Evolutionary conservation across 177 flowering plant species (phyloP).

Genomic region (Tripterygium wilfordii): DNA sequence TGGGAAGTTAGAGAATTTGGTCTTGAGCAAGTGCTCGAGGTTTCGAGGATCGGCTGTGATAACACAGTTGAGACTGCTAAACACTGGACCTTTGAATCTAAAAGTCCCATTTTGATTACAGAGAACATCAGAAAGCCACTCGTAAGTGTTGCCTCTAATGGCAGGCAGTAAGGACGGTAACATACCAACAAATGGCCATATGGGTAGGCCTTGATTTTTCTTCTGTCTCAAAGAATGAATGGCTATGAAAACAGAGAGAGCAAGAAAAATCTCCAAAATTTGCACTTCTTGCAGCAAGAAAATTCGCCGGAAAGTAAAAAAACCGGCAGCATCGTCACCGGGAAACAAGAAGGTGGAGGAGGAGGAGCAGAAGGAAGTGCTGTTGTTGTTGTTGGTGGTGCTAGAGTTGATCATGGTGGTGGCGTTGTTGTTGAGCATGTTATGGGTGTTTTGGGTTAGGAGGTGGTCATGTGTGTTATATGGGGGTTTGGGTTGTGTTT

Average conservation of each 20-base stretch:
- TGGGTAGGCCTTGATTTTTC: slow-evolving; percentile 55
- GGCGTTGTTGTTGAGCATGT: slow-evolving; percentile 14
- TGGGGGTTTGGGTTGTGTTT: slow-evolving; percentile 18
- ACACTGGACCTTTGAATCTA: slow-evolving; percentile 58
- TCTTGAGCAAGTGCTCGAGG: slow-evolving; percentile 77
- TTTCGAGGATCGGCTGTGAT: slow-evolving; percentile 82
- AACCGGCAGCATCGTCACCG: slow-evolving; percentile 7
- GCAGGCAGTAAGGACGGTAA: slow-evolving; percentile 57
- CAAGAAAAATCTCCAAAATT: slow-evolving; percentile 46
- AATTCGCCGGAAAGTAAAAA: slow-evolving; percentile 7
- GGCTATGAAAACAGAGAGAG: slow-evolving; percentile 43
- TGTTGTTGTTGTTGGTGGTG: slow-evolving; percentile 7
- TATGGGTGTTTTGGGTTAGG: slow-evolving; percentile 7
- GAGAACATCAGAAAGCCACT: slow-evolving; percentile 59
- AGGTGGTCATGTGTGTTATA: slow-evolving; percentile 26
- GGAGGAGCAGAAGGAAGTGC: slow-evolving; percentile 13
- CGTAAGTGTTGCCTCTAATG: slow-evolving; percentile 44
- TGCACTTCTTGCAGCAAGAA: slow-evolving; percentile 42
- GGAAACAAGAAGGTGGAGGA: slow-evolving; percentile 4
- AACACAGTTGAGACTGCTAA: slow-evolving; percentile 61
- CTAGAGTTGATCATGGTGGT: slow-evolving; percentile 20
- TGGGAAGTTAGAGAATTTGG: slow-evolving; percentile 63
- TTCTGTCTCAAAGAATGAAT: slow-evolving; percentile 56
- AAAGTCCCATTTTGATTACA: slow-evolving; percentile 54
- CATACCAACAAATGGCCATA: slow-evolving; percentile 91